These are phyloP conservation scores for Paraphaeosphaeria sporulosa DNA, from an alignment of 2,329 filamentous ascomycete species.

Conservation along the genomic window DNA sequence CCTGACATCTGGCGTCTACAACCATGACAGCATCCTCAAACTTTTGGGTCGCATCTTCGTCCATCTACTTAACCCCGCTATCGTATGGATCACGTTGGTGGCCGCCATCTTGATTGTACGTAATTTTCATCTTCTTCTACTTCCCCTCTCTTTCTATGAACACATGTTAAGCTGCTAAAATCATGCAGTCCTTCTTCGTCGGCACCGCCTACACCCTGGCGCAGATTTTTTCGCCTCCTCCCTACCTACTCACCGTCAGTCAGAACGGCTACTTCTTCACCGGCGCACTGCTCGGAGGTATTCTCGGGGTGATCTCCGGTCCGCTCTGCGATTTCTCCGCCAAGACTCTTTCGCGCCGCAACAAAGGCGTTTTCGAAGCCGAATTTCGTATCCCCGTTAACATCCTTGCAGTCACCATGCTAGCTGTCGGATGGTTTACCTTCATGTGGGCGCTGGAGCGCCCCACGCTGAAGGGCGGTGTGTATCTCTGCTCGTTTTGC, in stretches of 20 bases:
- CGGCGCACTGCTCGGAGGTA: constrained; percentile 31
- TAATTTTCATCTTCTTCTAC: neutral
- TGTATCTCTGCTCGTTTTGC: constrained; percentile 27
- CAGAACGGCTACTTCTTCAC: constrained; percentile 38
- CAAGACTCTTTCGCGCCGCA: constrained; percentile 17
- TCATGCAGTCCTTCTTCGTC: constrained; percentile 31
- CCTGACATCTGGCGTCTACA: constrained; percentile 24
- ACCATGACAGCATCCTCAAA: constrained; percentile 23
- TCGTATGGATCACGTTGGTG: constrained; percentile 30
- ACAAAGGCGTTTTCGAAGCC: constrained; percentile 29
- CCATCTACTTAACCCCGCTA: constrained; percentile 31
- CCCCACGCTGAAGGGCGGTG: constrained; percentile 13
- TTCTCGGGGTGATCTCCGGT: constrained; percentile 27
- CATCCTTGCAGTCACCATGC: constrained; percentile 23
- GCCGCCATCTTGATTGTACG: constrained; percentile 30
- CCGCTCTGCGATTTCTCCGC: constrained; percentile 30
- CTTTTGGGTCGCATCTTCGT: constrained; percentile 27
- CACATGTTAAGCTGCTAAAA: neutral
- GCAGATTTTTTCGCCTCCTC: constrained; percentile 30
- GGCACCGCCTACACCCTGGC: constrained; percentile 34
- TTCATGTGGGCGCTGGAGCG: constrained; percentile 30
- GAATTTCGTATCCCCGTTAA: constrained; percentile 35
- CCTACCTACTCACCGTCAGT: constrained; percentile 30
- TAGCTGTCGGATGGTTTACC: constrained; percentile 31
- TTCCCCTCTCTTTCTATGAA: neutral